Evolutionary conservation across 352 stramenopile genomes (phyloP).

Genomic region (Pythium rhizo-oryzae): DNA sequence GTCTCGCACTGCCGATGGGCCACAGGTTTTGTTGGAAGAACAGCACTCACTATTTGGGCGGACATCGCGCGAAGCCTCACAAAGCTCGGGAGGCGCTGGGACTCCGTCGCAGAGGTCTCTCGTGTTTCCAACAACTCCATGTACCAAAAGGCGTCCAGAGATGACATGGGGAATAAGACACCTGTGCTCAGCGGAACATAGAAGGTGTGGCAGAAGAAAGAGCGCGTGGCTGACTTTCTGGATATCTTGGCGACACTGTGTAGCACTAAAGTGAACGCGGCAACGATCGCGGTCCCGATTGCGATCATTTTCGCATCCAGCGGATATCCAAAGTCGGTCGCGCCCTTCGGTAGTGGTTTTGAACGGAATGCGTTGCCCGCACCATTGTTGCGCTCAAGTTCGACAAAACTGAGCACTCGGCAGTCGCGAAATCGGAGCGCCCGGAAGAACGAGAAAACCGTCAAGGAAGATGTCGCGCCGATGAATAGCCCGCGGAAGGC

Average conservation of each 20-base stretch:
- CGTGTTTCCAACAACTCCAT: neutral
- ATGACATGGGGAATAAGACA: constrained; percentile 1
- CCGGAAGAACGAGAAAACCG: constrained; percentile 9
- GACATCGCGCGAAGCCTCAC: neutral
- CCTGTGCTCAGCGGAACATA: constrained; percentile 23
- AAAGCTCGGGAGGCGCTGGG: neutral
- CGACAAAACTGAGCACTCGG: neutral
- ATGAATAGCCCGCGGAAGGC: constrained; percentile 20
- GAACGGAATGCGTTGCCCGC: neutral
- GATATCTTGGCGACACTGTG: neutral
- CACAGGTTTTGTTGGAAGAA: neutral
- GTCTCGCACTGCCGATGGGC: neutral
- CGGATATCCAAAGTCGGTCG: constrained; percentile 11
- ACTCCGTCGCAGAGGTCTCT: neutral
- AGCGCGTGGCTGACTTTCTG: neutral
- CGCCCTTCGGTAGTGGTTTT: neutral
- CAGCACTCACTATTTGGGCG: neutral
- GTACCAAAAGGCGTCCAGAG: constrained; percentile 17
- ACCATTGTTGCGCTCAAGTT: neutral
- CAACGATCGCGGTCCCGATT: neutral
- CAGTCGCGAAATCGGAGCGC: constrained; percentile 21
- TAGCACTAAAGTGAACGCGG: neutral
- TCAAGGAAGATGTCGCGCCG: constrained; percentile 6
- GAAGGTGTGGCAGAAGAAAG: constrained; percentile 13
- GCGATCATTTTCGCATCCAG: constrained; percentile 10